phyloP scores from a whole-genome alignment of 192 early-diverging fungal genomes.

The Lobosporangium transversale region DNA sequence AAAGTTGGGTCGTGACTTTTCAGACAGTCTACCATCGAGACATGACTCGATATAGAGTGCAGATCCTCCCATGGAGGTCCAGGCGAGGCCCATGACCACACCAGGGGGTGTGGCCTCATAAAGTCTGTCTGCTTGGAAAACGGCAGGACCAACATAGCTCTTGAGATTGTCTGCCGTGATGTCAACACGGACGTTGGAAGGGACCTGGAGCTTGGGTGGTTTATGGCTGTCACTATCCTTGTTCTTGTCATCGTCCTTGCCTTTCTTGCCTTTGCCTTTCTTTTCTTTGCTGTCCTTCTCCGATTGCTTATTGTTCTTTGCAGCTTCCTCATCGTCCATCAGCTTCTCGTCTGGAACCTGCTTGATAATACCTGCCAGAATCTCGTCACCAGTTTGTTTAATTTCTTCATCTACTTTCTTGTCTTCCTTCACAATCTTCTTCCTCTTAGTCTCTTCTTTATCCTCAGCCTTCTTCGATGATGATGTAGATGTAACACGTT shows the following conservation, averaged over 20 bases:
- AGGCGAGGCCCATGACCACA: conserved; percentile 98
- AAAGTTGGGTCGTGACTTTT: conserved; percentile 67
- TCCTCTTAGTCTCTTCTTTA: not conserved
- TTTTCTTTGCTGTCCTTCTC: conserved; percentile 1
- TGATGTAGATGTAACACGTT: conserved; percentile 21
- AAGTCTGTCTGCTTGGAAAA: conserved; percentile 89
- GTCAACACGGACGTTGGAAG: conserved; percentile 65
- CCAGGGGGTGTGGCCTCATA: conserved; percentile 93
- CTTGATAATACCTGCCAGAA: conserved; percentile 39
- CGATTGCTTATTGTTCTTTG: conserved; percentile 27
- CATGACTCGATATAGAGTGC: conserved; percentile 96
- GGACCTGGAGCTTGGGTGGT: conserved; percentile 50
- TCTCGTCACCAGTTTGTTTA: conserved; percentile 14
- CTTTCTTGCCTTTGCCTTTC: not conserved
- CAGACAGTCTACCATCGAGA: conserved; percentile 77
- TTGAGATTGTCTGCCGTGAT: conserved; percentile 81
- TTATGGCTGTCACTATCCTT: conserved; percentile 13
- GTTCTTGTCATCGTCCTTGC: not conserved
- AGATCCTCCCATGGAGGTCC: conserved; percentile 97
- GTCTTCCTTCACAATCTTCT: not conserved
- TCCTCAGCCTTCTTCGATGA: conserved; percentile 10
- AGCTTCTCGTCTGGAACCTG: conserved; percentile 41
- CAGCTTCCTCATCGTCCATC: conserved; percentile 26
- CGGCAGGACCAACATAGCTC: conserved; percentile 92
- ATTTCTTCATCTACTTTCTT: conserved; percentile 8